Evolutionary conservation across 176 grass and related monocot genomes (phyloP).

Genomic region (Juncus inflexus): DNA sequence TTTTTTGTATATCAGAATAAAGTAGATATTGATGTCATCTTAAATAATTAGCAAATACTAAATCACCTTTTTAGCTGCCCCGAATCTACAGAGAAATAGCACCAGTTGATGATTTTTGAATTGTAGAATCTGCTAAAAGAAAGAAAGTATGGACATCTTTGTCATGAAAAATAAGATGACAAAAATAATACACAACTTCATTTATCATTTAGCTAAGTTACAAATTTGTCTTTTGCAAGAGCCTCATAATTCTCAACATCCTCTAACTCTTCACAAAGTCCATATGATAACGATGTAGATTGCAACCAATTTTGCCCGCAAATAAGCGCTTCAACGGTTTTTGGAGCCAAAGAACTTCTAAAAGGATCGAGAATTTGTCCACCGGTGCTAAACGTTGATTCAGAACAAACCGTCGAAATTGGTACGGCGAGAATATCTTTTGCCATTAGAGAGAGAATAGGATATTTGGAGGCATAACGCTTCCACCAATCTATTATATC

Average conservation of each 20-base stretch:
- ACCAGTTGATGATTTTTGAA: no score
- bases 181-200: no score
- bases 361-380: slow-evolving; percentile 11
- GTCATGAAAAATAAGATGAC: no score
- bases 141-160: no score
- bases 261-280: slow-evolving; percentile 8
- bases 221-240: neutral
- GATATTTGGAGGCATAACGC: slow-evolving; percentile 14
- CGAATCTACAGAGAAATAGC: no score
- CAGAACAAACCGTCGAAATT: slow-evolving; percentile 13
- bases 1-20: no score
- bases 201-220: no score
- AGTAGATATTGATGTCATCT: no score
- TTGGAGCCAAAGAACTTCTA: slow-evolving; percentile 7
- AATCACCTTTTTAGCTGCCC: no score
- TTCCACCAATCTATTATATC: slow-evolving; percentile 24
- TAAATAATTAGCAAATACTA: no score
- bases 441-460: slow-evolving; percentile 13
- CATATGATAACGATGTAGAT: neutral
- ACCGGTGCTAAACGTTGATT: slow-evolving; percentile 14
- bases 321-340: slow-evolving; percentile 4
- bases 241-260: slow-evolving; percentile 15
- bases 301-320: slow-evolving; percentile 7
- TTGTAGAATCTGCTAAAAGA: no score
- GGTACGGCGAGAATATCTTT: slow-evolving; percentile 15